A percentile compares a stretch with the other conserved stretches of the same genome.
Conservation (phyloP, 2,329 filamentous ascomycete genomes). For the Annulohypoxylon truncatum region DNA sequence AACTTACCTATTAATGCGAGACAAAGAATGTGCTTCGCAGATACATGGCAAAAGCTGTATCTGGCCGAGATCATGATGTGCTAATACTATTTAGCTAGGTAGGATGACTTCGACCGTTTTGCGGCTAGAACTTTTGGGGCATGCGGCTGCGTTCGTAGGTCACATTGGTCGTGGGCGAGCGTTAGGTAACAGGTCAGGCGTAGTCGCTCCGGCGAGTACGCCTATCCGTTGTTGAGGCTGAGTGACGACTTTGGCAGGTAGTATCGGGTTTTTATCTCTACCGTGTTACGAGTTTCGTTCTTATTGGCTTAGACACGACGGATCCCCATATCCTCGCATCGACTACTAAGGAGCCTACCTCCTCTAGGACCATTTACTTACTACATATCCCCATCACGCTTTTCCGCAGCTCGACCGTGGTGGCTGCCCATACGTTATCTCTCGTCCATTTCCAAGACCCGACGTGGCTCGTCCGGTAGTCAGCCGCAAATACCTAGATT, state of each 20-base stretch:
- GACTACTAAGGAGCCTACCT: slow-evolving; percentile 26
- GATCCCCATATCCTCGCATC: slow-evolving; percentile 23
- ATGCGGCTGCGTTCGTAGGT: slow-evolving; percentile 27
- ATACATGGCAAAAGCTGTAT: slow-evolving; percentile 9
- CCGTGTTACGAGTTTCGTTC: slow-evolving; percentile 22
- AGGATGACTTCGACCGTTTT: slow-evolving; percentile 1
- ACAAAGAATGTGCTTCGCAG: neutral
- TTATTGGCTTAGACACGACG: slow-evolving; percentile 26
- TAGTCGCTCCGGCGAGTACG: slow-evolving; percentile 3
- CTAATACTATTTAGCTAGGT: neutral
- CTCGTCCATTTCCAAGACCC: slow-evolving; percentile 10
- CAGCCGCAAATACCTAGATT: slow-evolving; percentile 10
- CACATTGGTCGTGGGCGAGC: slow-evolving; percentile 20
- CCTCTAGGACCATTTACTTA: slow-evolving; percentile 34
- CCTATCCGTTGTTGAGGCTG: slow-evolving; percentile 36
- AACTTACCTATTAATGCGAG: neutral
- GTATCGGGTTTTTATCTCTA: slow-evolving; percentile 34
- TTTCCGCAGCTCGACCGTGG: slow-evolving; percentile 1
- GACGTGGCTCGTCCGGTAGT: slow-evolving; percentile 11
- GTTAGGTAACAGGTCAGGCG: slow-evolving; percentile 29
- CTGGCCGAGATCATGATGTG: neutral
- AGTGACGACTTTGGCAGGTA: slow-evolving; percentile 42
- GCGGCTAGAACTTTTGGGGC: slow-evolving; percentile 10
- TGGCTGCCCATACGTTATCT: slow-evolving; percentile 26
- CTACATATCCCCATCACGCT: slow-evolving; percentile 31